phyloP scores from a whole-genome alignment of 306 rosid species.

The Malus sylvestris region DNA sequence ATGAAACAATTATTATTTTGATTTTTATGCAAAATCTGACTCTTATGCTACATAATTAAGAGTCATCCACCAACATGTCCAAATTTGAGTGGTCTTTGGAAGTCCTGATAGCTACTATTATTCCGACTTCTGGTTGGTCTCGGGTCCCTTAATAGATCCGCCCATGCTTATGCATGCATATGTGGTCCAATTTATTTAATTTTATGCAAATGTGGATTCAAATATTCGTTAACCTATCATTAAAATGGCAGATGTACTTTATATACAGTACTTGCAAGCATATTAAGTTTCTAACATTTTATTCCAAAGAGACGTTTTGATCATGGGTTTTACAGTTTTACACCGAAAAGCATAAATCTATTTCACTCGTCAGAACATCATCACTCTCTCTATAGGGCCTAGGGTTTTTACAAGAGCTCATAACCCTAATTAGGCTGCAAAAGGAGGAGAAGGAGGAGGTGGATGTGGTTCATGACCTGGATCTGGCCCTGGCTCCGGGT shows the following conservation, averaged over 20 bases:
- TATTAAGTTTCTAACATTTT: background rate
- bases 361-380: background rate
- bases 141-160: background rate
- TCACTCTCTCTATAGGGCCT: background rate
- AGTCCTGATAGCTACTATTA: too few species aligned
- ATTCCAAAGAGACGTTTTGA: background rate
- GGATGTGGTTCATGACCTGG: background rate
- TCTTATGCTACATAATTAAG: too few species aligned
- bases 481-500: background rate
- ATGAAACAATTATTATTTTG: too few species aligned
- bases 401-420: background rate
- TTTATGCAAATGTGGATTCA: background rate
- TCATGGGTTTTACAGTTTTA: constrained; percentile 3
- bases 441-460: background rate
- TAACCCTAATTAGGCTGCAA: background rate
- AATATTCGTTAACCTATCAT: background rate
- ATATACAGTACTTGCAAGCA: too few species aligned
- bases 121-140: too few species aligned
- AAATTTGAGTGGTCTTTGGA: too few species aligned
- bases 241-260: background rate
- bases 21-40: too few species aligned
- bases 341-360: background rate
- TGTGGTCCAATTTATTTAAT: background rate
- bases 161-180: background rate
- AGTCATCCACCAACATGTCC: too few species aligned